Evolutionary conservation across 108 stramenopile species (phyloP).

Genomic region (Cyclotella kingstonii): DNA sequence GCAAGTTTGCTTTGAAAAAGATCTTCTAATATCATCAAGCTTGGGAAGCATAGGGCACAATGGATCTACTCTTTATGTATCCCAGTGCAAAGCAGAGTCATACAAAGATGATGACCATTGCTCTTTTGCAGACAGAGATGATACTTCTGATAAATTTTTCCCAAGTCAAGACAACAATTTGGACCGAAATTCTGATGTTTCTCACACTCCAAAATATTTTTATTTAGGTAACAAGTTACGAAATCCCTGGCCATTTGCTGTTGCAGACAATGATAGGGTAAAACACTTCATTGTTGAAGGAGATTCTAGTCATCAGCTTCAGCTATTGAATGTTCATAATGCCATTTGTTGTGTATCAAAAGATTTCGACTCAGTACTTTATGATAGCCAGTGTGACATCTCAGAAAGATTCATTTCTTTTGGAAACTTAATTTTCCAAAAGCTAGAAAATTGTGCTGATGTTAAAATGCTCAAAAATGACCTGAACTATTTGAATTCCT

Average conservation of each 20-base stretch:
- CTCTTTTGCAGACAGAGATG: background rate
- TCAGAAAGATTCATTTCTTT: conserved; percentile 30
- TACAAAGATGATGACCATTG: background rate
- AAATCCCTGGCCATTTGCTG: conserved; percentile 15
- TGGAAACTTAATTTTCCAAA: conserved; percentile 27
- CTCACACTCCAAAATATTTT: conserved; percentile 20
- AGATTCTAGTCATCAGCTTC: conserved; percentile 63
- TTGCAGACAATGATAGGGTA: conserved; percentile 13
- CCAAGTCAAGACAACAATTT: background rate
- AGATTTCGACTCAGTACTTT: conserved; percentile 56
- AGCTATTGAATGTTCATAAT: conserved; percentile 71
- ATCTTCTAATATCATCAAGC: conserved; percentile 41
- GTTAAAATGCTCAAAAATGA: conserved; percentile 6
- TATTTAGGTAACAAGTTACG: conserved; percentile 6
- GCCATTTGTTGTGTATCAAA: conserved; percentile 71
- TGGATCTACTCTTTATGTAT: conserved; percentile 39
- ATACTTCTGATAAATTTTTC: conserved; percentile 1
- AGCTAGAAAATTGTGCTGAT: background rate
- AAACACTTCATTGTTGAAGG: conserved; percentile 61
- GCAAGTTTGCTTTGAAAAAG: conserved; percentile 53
- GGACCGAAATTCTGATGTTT: background rate
- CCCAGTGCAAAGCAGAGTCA: background rate
- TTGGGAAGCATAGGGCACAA: conserved; percentile 76
- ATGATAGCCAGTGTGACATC: conserved; percentile 25
- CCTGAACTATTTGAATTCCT: background rate